These are phyloP conservation scores for Friedmanniomyces simplex DNA, from an alignment of 495 filamentous ascomycete genomes.

Conservation along the genomic window DNA sequence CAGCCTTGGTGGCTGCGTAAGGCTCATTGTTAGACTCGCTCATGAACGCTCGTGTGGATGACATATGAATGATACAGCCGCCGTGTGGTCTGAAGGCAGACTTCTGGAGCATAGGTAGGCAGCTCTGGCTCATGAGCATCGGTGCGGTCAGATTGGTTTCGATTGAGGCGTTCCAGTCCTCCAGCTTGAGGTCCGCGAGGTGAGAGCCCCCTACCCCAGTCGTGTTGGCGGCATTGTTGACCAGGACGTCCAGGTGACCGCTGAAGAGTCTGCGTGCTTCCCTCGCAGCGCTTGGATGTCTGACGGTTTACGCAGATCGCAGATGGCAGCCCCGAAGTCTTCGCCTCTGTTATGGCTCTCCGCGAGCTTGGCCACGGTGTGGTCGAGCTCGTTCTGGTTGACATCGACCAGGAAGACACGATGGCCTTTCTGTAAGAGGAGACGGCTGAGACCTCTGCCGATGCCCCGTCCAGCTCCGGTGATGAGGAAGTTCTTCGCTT, in stretches of 20 bases:
- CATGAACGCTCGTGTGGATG: constrained; percentile 27
- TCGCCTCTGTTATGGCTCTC: background rate
- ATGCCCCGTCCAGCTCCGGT: constrained; percentile 27
- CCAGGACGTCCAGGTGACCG: constrained; percentile 15
- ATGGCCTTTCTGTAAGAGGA: constrained; percentile 22
- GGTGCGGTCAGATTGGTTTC: constrained; percentile 20
- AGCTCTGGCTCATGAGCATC: constrained; percentile 17
- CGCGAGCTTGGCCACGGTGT: background rate
- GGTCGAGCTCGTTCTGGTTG: constrained; percentile 14
- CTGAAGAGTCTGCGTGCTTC: constrained; percentile 9
- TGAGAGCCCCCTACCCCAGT: constrained; percentile 5
- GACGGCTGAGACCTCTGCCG: constrained; percentile 23
- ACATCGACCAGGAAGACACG: constrained; percentile 23
- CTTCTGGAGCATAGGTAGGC: constrained; percentile 14
- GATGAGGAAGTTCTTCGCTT: constrained; percentile 9
- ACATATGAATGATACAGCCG: constrained; percentile 26
- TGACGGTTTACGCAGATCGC: constrained; percentile 12
- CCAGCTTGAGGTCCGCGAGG: constrained; percentile 9
- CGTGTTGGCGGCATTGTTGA: constrained; percentile 23
- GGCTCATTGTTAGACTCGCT: constrained; percentile 24
- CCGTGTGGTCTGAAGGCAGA: background rate
- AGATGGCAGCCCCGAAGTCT: constrained; percentile 2
- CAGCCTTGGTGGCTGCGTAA: constrained; percentile 25
- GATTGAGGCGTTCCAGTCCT: constrained; percentile 19
- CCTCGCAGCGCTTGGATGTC: constrained; percentile 7